phyloP scores from a whole-genome alignment of 805 yeast genomes.

The Sugiyamaella lignohabitans region DNA sequence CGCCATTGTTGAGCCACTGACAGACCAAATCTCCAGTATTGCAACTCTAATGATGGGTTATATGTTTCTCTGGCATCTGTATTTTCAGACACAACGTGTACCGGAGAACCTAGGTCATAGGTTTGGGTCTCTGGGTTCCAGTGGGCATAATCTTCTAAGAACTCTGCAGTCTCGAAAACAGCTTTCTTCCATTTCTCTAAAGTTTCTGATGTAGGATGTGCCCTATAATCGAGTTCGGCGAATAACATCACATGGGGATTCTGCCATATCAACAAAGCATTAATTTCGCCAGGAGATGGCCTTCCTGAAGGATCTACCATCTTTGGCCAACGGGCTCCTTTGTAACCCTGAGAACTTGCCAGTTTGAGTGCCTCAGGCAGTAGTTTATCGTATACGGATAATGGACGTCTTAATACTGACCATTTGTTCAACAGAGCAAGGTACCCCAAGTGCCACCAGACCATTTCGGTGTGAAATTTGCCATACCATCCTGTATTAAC shows the following conservation, averaged over 20 bases:
- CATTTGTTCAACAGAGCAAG: conserved; percentile 7
- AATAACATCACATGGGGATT: conserved; percentile 6
- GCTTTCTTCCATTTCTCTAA: conserved; percentile 5
- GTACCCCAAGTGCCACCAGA: conserved; percentile 7
- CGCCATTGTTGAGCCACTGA: not conserved
- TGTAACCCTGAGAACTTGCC: conserved; percentile 3
- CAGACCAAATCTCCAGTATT: conserved; percentile 6
- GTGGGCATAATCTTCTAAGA: conserved; percentile 4
- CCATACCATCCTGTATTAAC: conserved; percentile 9
- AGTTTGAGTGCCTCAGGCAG: not conserved
- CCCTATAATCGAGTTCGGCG: conserved; percentile 7
- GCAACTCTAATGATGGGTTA: conserved; percentile 5
- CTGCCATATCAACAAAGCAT: conserved; percentile 5
- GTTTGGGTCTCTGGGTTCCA: not conserved
- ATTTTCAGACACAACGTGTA: conserved; percentile 7
- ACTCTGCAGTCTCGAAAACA: conserved; percentile 4
- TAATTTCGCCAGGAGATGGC: conserved; percentile 6
- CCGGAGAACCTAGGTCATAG: conserved; percentile 6
- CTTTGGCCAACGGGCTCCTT: conserved; percentile 9
- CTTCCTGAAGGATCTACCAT: conserved; percentile 7
- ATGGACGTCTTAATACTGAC: not conserved
- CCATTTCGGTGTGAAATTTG: conserved; percentile 7
- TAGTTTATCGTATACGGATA: conserved; percentile 2
- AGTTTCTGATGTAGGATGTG: conserved; percentile 1
- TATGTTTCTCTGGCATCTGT: conserved; percentile 2